Base-by-base conservation (phyloP, 192 early-diverging fungal species). In the Gigaspora rosea region DNA sequence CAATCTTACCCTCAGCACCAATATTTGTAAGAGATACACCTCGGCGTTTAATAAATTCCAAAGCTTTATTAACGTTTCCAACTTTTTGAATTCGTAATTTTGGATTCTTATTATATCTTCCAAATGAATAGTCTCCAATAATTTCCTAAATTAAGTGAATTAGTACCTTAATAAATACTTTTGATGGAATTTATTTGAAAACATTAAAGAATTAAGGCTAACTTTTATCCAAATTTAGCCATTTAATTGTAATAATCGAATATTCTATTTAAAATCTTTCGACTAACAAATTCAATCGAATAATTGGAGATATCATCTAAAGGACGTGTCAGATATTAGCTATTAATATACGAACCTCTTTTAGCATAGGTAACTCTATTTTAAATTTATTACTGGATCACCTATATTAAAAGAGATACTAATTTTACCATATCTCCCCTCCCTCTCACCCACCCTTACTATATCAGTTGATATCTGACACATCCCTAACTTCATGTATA, bases 61-160 rank as follows among this genome's bases (percentile, higher is more conserved):
- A 86, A 18, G 95, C 94, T 82, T 92, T 94, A 87, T 97, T 97
- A 49, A 94, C 89, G 83, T 98, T 98, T 78, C 97, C 97, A 57
- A 97, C 90, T 73, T 92, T 94, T 80, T 98, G 97, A 79, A 98
- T 94, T 48, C 95, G 91, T 86, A 98, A 89, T 78, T 90, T 90
- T 8, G 97, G 96, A 80, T 89, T 90, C 73, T 90, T 90, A 85
- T 96, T 97, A 86, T 93, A 96, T 66, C 88, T 87, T 20, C 94
- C 95, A 10, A 98, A 83, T 35, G 89, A 90, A 74, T 91, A 90
- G 78, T 95, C 95, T 54, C 96, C 94, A 82, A 98, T 97, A 79
- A 98, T 95, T 89, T 98, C 96, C 88, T 89, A 82, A 49, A 54
- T 16, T 54, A 4, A 54, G 9, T 54, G 18, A 54, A 54, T 54